Conservation (phyloP, 116 monocot genomes). For the Dioscorea cayenensis region DNA sequence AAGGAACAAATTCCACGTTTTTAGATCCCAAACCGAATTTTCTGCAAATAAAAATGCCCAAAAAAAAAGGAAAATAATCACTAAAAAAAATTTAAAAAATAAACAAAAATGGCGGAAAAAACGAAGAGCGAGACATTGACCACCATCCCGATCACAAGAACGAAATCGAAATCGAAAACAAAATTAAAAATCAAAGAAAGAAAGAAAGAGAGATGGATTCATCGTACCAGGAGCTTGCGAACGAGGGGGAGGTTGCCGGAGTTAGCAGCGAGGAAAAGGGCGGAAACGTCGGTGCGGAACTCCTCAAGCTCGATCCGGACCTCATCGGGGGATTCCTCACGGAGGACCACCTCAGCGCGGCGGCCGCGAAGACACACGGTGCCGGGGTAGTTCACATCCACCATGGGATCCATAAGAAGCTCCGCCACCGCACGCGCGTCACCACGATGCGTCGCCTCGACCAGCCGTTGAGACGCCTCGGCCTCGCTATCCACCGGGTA, state of each 20-base stretch:
- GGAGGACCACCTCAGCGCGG: slow-evolving; percentile 38
- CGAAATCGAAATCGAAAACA: neutral
- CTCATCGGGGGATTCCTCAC: slow-evolving; percentile 59
- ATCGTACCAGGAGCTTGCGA: slow-evolving; percentile 59
- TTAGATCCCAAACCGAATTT: too few relatives aligned
- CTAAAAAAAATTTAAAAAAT: too few relatives aligned
- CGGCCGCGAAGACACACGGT: slow-evolving; percentile 41
- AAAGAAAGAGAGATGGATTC: neutral
- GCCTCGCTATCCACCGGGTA: slow-evolving; percentile 54
- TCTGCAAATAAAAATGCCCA: too few relatives aligned
- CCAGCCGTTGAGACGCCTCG: slow-evolving; percentile 58
- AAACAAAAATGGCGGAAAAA: too few relatives aligned
- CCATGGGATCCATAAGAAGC: slow-evolving; percentile 36
- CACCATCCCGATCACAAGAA: too few relatives aligned
- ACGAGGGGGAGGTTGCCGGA: slow-evolving; percentile 53
- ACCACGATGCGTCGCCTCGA: slow-evolving; percentile 58
- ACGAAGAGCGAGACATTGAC: too few relatives aligned
- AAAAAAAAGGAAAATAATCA: too few relatives aligned
- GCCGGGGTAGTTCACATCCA: slow-evolving; percentile 80
- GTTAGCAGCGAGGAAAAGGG: slow-evolving; percentile 90
- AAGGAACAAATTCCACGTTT: too few relatives aligned
- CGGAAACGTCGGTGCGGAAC: slow-evolving; percentile 55
- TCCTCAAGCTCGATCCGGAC: slow-evolving; percentile 47
- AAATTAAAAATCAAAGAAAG: neutral
- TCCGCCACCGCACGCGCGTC: slow-evolving; percentile 34